Evolutionary conservation across 257 asterid genomes (phyloP).

Genomic region (Przewalskia tangutica): DNA sequence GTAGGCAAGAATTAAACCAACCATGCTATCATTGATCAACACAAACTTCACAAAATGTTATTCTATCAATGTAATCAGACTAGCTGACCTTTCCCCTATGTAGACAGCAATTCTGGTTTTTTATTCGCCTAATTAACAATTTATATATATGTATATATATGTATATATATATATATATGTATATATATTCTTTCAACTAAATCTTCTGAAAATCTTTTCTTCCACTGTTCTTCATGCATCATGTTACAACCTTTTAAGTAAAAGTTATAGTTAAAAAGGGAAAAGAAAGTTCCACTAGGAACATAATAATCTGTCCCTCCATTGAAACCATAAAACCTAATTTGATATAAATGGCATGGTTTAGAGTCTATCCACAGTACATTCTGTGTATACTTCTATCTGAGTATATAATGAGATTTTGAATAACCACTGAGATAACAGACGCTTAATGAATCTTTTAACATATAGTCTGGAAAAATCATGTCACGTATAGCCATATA

Average conservation of each 20-base stretch:
- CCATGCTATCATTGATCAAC: neutral
- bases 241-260: neutral
- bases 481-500: neutral
- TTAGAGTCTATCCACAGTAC: neutral
- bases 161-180: neutral
- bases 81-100: neutral
- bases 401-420: neutral
- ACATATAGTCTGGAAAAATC: neutral
- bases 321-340: neutral
- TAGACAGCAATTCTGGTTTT: neutral
- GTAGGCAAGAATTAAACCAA: neutral
- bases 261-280: neutral
- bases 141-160: too few species aligned
- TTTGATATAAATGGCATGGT: neutral
- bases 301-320: neutral
- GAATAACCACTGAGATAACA: neutral
- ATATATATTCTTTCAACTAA: neutral
- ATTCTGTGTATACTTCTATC: neutral
- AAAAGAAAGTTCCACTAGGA: neutral
- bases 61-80: neutral
- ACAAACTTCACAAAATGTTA: neutral
- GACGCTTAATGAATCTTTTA: neutral
- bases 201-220: neutral
- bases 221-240: neutral
- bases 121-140: neutral